phyloP scores from a whole-genome alignment of 1,284 basidiomycete species.

The Sporisorium reilianum region DNA sequence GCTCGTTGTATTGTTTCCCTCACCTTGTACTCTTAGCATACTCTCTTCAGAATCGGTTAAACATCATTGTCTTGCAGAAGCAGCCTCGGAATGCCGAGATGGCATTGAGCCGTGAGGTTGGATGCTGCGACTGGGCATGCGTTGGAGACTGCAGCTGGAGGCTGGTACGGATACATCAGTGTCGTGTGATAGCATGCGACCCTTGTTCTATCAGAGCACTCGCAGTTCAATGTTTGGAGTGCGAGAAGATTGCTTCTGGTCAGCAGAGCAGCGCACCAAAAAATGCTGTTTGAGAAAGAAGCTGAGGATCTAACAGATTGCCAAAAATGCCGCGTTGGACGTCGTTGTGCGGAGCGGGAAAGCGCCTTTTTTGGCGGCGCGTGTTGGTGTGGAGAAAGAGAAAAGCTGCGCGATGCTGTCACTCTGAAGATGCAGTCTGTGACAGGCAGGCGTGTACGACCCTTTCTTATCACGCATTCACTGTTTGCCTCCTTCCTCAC shows the following conservation, averaged over 20 bases:
- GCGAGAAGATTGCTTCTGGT: no score
- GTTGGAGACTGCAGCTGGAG: not conserved
- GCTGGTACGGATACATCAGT: not conserved
- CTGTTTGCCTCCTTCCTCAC: not conserved
- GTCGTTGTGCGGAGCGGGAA: not conserved
- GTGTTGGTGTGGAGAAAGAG: conserved; percentile 37
- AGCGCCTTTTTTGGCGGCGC: not conserved
- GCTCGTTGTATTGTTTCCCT: conserved; percentile 22
- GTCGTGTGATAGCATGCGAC: not conserved
- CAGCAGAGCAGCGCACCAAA: not conserved
- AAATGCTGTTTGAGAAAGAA: not conserved
- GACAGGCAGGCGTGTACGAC: not conserved
- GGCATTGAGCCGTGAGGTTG: no score
- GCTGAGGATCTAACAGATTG: conserved; percentile 2
- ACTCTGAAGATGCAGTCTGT: conserved; percentile 8
- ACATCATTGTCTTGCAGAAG: conserved; percentile 2
- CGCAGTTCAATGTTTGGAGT: not conserved
- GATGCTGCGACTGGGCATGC: no score
- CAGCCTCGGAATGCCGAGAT: no score
- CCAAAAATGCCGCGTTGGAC: not conserved
- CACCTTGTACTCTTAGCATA: conserved; percentile 47
- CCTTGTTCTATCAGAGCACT: not conserved
- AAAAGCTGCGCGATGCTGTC: conserved; percentile 43
- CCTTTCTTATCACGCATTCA: conserved; percentile 6
- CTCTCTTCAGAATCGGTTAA: conserved; percentile 9